Conservation (phyloP, 2,329 filamentous ascomycete genomes). For the Scleromitrula shiraiana region DNA sequence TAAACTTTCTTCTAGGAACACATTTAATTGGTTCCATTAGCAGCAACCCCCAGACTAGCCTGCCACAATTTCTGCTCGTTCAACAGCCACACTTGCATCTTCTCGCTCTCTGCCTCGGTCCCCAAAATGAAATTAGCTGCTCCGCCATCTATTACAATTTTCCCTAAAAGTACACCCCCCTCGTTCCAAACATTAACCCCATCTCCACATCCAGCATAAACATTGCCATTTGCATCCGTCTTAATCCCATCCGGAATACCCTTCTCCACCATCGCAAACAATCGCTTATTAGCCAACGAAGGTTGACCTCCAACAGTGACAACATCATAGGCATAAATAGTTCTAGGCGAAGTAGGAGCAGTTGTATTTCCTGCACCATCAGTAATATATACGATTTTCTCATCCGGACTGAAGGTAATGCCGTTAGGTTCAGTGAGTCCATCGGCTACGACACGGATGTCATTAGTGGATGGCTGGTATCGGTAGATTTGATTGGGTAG, state of each 20-base stretch:
- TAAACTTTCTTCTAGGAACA: too few species aligned
- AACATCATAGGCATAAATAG: conserved; percentile 19
- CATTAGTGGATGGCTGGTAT: conserved; percentile 41
- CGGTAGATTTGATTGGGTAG: conserved; percentile 52
- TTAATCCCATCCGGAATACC: conserved; percentile 52
- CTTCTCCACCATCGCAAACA: conserved; percentile 46
- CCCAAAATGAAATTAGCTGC: conserved; percentile 15
- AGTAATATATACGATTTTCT: conserved; percentile 44
- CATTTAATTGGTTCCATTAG: background rate
- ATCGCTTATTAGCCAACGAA: conserved; percentile 16
- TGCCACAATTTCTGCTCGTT: conserved; percentile 17
- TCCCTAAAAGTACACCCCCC: conserved; percentile 42
- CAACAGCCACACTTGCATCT: conserved; percentile 13
- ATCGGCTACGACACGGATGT: conserved; percentile 48
- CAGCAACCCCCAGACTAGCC: conserved; percentile 5
- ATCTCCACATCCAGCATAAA: conserved; percentile 46
- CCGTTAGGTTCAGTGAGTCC: conserved; percentile 49
- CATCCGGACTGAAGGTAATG: conserved; percentile 47
- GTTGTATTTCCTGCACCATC: conserved; percentile 37
- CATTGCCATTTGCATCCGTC: conserved; percentile 42
- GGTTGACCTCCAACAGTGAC: conserved; percentile 12
- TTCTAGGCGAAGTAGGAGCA: conserved; percentile 32
- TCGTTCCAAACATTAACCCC: conserved; percentile 46
- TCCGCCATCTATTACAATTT: conserved; percentile 36
- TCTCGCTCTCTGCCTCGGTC: background rate